Evolutionary conservation across 2,329 filamentous ascomycete species (phyloP).

Genomic region (Fusarium subtropicale): DNA sequence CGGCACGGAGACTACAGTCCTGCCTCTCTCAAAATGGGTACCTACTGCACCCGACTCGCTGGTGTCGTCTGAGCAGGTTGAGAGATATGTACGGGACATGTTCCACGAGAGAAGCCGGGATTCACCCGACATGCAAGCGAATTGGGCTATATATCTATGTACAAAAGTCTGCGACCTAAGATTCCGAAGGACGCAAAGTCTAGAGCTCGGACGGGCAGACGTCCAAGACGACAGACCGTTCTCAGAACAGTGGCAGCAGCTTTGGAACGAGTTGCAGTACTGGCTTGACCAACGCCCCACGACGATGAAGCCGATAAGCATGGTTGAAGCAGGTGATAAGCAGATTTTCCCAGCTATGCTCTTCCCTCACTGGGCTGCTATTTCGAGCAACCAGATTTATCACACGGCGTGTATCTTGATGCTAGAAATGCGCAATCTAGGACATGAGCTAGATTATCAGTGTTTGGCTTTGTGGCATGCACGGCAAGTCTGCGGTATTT

Average conservation of each 20-base stretch:
- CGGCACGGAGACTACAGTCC: constrained; percentile 60
- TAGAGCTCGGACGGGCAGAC: constrained; percentile 55
- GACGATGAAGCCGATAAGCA: constrained; percentile 50
- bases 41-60: constrained; percentile 33
- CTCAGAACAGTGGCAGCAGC: constrained; percentile 54
- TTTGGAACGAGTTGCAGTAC: constrained; percentile 61
- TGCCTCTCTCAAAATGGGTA: constrained; percentile 63
- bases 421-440: constrained; percentile 56
- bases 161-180: constrained; percentile 62
- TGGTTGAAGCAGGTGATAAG: constrained; percentile 32
- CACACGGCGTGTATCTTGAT: constrained; percentile 63
- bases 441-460: constrained; percentile 35
- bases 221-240: constrained; percentile 54
- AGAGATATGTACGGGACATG: constrained; percentile 32
- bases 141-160: constrained; percentile 65
- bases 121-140: constrained; percentile 63
- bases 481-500: constrained; percentile 63
- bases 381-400: constrained; percentile 65
- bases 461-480: constrained; percentile 57
- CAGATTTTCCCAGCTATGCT: constrained; percentile 60
- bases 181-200: constrained; percentile 48
- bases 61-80: constrained; percentile 13
- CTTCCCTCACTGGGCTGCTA: constrained; percentile 62
- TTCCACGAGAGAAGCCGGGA: constrained; percentile 49
- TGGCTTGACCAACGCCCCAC: constrained; percentile 57